Evolutionary conservation across 2,329 filamentous ascomycete species (phyloP).

Genomic region (Colletotrichum liriopes): DNA sequence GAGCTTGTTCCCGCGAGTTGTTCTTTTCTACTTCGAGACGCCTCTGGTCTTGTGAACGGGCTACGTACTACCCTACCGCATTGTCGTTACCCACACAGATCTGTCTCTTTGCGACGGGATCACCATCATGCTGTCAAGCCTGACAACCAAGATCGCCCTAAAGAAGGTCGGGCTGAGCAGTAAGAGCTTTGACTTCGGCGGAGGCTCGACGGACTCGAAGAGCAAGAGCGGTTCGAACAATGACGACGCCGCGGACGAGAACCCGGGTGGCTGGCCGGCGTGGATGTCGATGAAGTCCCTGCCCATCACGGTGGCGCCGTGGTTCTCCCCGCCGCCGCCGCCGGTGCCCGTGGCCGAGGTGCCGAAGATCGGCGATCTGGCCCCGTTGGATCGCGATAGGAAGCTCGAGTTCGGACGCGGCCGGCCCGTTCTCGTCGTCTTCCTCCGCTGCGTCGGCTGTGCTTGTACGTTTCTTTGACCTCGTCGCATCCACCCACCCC

Average conservation of each 20-base stretch:
- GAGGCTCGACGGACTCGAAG: slow-evolving; percentile 52
- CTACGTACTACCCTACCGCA: neutral
- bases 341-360: slow-evolving; percentile 62
- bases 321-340: slow-evolving; percentile 67
- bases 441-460: slow-evolving; percentile 70
- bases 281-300: slow-evolving; percentile 68
- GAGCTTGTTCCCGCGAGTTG: neutral
- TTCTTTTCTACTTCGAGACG: slow-evolving; percentile 13
- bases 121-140: slow-evolving; percentile 67
- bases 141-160: slow-evolving; percentile 72
- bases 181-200: slow-evolving; percentile 62
- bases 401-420: slow-evolving; percentile 62
- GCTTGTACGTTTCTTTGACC: slow-evolving; percentile 61
- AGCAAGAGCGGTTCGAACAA: slow-evolving; percentile 47
- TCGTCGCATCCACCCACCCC: slow-evolving; percentile 29
- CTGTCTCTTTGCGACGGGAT: slow-evolving; percentile 20
- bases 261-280: slow-evolving; percentile 55
- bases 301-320: slow-evolving; percentile 68
- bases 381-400: slow-evolving; percentile 63
- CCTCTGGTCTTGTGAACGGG: neutral
- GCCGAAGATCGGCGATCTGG: slow-evolving; percentile 65
- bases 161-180: slow-evolving; percentile 70
- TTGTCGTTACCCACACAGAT: neutral
- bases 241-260: slow-evolving; percentile 45
- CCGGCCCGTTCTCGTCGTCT: slow-evolving; percentile 63